These are phyloP conservation scores for Penicillium fimorum DNA, from an alignment of 495 filamentous ascomycete species.

Conservation along the genomic window DNA sequence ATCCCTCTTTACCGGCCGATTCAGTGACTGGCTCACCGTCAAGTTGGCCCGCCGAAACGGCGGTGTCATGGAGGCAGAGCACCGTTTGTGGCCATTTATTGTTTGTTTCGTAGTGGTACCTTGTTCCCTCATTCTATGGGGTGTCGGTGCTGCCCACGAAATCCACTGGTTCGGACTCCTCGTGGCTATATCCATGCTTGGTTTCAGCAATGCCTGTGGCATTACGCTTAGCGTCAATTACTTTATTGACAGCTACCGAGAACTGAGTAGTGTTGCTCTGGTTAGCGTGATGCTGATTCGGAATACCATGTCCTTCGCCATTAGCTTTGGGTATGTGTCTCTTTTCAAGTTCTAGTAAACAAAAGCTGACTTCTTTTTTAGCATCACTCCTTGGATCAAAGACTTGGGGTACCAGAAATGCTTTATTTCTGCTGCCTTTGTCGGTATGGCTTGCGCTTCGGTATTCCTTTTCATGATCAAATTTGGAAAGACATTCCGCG, in stretches of 20 bases:
- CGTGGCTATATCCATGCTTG: constrained; percentile 60
- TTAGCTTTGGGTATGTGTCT: constrained; percentile 50
- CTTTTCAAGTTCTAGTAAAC: background rate
- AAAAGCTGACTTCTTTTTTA: constrained; percentile 22
- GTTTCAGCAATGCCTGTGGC: constrained; percentile 56
- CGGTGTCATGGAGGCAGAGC: constrained; percentile 62
- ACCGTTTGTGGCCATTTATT: constrained; percentile 61
- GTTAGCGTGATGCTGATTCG: constrained; percentile 63
- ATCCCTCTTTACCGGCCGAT: constrained; percentile 49
- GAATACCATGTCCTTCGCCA: constrained; percentile 65
- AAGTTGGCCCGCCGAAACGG: constrained; percentile 58
- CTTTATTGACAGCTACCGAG: constrained; percentile 62
- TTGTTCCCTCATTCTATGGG: constrained; percentile 60
- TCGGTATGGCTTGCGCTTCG: constrained; percentile 52
- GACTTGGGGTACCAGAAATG: constrained; percentile 61
- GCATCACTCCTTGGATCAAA: constrained; percentile 62
- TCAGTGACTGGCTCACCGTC: constrained; percentile 60
- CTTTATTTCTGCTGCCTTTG: constrained; percentile 61
- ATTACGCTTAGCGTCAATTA: constrained; percentile 62
- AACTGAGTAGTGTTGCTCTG: constrained; percentile 61
- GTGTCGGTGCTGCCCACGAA: constrained; percentile 62
- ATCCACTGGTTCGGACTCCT: constrained; percentile 63
- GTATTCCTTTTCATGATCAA: constrained; percentile 57
- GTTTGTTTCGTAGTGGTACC: constrained; percentile 56
- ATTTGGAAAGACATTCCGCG: constrained; percentile 48